A percentile compares a stretch with the other conserved stretches of the same genome.
These are phyloP conservation scores for Magnolia sinica DNA, from an alignment of 164 flowering plant genomes.

Conservation along the genomic window DNA sequence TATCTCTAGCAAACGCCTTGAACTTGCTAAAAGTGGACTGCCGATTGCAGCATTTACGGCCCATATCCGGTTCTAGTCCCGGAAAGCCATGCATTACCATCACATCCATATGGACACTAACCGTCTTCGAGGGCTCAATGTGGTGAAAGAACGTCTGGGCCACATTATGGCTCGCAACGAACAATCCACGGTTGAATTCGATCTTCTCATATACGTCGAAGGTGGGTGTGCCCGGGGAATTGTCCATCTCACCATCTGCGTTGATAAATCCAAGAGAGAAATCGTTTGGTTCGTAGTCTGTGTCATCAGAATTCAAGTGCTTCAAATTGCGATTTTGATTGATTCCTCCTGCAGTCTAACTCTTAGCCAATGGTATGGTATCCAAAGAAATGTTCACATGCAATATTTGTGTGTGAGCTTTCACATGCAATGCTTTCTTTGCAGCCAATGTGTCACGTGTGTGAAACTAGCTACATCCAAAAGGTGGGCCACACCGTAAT, in stretches of 20 bases:
- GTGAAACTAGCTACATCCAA: too few species aligned
- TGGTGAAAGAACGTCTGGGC: slow-evolving; percentile 74
- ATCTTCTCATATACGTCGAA: slow-evolving; percentile 57
- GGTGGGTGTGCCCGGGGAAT: slow-evolving; percentile 32
- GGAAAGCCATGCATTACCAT: slow-evolving; percentile 16
- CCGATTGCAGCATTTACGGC: slow-evolving; percentile 2
- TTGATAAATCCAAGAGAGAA: slow-evolving; percentile 45
- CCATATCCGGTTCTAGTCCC: slow-evolving; percentile 7
- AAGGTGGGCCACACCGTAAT: too few species aligned
- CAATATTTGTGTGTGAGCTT: background rate
- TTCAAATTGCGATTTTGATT: slow-evolving; percentile 3
- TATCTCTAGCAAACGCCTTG: slow-evolving; percentile 23
- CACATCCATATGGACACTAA: slow-evolving; percentile 56
- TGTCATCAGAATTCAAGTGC: background rate
- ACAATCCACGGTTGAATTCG: slow-evolving; percentile 66
- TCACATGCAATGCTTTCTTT: too few species aligned
- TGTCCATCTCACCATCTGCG: slow-evolving; percentile 31
- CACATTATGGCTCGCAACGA: slow-evolving; percentile 51
- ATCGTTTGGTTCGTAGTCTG: slow-evolving; percentile 16
- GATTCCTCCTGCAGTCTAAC: slow-evolving; percentile 33
- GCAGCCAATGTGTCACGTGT: too few species aligned
- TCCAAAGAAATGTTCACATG: background rate
- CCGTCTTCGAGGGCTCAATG: slow-evolving; percentile 60
- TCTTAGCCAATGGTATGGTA: slow-evolving; percentile 6
- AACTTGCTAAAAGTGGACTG: slow-evolving; percentile 21